Conservation (phyloP, 768 basidiomycete genomes). For the Rhodocollybia butyracea region DNA sequence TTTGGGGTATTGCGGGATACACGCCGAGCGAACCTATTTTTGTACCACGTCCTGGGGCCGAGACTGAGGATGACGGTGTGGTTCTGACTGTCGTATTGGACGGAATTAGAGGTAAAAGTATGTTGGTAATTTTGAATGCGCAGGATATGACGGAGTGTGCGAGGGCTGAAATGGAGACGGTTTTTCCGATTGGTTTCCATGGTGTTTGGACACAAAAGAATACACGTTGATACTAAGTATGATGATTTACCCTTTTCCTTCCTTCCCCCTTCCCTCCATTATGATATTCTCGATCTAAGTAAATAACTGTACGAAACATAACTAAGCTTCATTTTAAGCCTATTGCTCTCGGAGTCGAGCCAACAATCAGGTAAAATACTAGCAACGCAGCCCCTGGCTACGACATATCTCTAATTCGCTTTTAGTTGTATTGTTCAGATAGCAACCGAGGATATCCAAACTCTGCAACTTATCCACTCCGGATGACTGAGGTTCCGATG, state of each 20-base stretch:
- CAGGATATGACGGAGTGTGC: constrained; percentile 31
- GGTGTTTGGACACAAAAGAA: constrained; percentile 13
- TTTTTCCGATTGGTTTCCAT: constrained; percentile 34
- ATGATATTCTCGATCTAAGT: too few species aligned
- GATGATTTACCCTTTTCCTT: too few species aligned
- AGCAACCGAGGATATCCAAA: background rate
- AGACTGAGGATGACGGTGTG: constrained; percentile 32
- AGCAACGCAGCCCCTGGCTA: background rate
- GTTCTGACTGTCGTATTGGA: constrained; percentile 35
- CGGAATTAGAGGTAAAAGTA: constrained; percentile 25
- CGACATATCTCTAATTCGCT: background rate
- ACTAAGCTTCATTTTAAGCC: too few species aligned
- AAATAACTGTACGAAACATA: too few species aligned
- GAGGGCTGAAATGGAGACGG: constrained; percentile 29
- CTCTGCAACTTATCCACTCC: background rate
- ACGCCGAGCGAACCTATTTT: constrained; percentile 36
- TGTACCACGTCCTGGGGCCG: constrained; percentile 24
- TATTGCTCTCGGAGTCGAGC: too few species aligned
- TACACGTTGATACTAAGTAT: background rate
- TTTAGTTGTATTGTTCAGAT: background rate
- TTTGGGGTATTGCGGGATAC: constrained; percentile 26
- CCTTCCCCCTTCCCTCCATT: too few species aligned
- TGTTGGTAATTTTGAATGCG: constrained; percentile 33
- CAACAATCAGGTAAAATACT: too few species aligned
- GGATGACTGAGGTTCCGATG: background rate